These are phyloP conservation scores for Hypoxylon sp. DNA, from an alignment of 2,329 filamentous ascomycete genomes.

Conservation along the genomic window DNA sequence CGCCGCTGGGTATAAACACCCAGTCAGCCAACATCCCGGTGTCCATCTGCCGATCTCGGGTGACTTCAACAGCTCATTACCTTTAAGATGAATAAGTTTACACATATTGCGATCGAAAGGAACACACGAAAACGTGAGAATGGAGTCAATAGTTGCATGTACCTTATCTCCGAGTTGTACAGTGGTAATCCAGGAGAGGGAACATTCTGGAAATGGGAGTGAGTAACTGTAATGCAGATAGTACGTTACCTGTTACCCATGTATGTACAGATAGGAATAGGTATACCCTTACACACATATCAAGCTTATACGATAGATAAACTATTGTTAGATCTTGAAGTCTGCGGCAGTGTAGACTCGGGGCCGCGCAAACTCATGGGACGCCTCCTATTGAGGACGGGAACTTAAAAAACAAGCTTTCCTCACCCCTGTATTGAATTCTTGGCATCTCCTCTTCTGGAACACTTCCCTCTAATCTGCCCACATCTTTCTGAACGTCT, in stretches of 20 bases:
- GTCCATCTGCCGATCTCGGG: slow-evolving; percentile 23
- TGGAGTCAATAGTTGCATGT: not conserved
- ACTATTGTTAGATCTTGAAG: not conserved
- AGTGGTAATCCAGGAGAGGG: not conserved
- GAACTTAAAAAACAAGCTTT: slow-evolving; percentile 32
- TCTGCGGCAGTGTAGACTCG: slow-evolving; percentile 5
- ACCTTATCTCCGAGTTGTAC: not conserved
- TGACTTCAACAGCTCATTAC: not conserved
- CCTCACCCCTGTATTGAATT: not conserved
- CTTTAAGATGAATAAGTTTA: not conserved
- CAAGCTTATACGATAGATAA: not conserved
- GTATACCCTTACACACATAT: not conserved
- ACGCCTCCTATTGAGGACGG: not conserved
- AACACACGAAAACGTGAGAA: not conserved
- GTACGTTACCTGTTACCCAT: not conserved
- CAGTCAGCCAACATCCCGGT: slow-evolving; percentile 19
- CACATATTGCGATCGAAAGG: slow-evolving; percentile 5
- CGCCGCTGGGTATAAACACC: slow-evolving; percentile 7
- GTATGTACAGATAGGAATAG: not conserved
- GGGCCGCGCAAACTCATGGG: not conserved
- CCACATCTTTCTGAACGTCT: not conserved
- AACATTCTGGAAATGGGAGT: not conserved
- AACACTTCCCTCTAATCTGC: slow-evolving; percentile 7
- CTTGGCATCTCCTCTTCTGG: slow-evolving; percentile 28
- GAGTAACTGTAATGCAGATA: not conserved